Base-by-base conservation (phyloP, 495 filamentous ascomycete genomes). In the Sabuloglossum arenarium region DNA sequence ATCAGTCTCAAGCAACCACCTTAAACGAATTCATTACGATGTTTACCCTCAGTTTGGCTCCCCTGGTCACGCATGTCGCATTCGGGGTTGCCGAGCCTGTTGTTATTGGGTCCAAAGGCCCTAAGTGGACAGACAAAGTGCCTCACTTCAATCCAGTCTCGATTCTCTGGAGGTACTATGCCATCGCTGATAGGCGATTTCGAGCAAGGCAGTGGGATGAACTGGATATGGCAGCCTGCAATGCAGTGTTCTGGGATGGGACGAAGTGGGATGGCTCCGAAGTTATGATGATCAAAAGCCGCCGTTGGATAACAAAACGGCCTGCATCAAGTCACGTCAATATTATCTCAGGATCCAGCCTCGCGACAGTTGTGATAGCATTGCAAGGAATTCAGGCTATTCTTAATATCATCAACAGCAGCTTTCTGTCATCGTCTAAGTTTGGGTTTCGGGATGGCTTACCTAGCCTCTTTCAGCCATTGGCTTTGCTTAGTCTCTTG, bases 61-160 rank as follows among this genome's bases (percentile, higher is more conserved):
- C 34, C 1, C 34, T 37, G 9, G 34, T 14, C 10, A 37, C 6
- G 2, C 34, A 37, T 14, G 16, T 37, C 34, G 34, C 16, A 6
- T 37, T 37, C 34, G 34, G 34, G 2, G 9, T 37, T 14, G 34
- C 34, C 1, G 34, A 37, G 11, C 34, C 34, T 37, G 34, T 37
- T 14, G 34, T 37, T 6, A 6, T 37, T 14, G 34, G 9, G 9
- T 6, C 9, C 11, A 37, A 30, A 21, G 21, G n/a, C 34, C 51
- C 51, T n/a, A 14, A 5, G 6, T 53, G 51, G 51, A 31, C 28
- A 14, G 51, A 53, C 6, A n/a, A 24, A 10, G 8, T 53, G 24
- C 51, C 51, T 5, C 51, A n/a, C 27, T 53, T 53, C 51, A 53
- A 53, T 25, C 51, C 51, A 2, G 21, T 53, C 51, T 24, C n/a